Conservation (phyloP, 176 grass and related monocot genomes). For the Ensete glaucum region DNA sequence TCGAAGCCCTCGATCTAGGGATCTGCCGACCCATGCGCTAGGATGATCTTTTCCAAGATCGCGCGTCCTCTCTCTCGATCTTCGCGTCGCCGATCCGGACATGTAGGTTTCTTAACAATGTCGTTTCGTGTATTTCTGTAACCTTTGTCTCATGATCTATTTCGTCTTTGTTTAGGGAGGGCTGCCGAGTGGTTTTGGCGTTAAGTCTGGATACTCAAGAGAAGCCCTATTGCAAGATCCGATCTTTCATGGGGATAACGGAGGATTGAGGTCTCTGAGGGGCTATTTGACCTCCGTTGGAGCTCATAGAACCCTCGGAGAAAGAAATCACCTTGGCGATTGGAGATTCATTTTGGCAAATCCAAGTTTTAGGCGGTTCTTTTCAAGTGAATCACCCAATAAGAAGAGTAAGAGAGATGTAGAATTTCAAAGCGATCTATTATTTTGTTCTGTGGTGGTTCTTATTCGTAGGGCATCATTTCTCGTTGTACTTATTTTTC, state of each 20-base stretch:
- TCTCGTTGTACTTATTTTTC: neutral
- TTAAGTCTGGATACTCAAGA: constrained; percentile 24
- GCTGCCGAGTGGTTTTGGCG: constrained; percentile 27
- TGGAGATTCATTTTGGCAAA: constrained; percentile 60
- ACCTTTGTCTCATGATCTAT: neutral
- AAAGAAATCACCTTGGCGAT: constrained; percentile 17
- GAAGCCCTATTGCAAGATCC: constrained; percentile 24
- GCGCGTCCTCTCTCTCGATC: constrained; percentile 54
- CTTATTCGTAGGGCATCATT: neutral
- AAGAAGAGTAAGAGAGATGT: constrained; percentile 51
- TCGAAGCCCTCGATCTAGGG: too few species aligned
- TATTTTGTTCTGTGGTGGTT: neutral
- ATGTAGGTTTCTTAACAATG: constrained; percentile 21
- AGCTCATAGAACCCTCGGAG: constrained; percentile 16
- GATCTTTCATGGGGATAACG: constrained; percentile 17
- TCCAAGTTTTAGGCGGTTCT: constrained; percentile 42
- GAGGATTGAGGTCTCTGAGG: constrained; percentile 33
- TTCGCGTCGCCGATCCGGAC: constrained; percentile 40
- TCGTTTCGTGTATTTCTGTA: neutral
- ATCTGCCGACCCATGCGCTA: neutral
- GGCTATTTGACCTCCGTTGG: constrained; percentile 47
- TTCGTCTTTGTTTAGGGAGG: constrained; percentile 32
- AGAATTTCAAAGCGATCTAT: neutral
- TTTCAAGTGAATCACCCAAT: constrained; percentile 34
- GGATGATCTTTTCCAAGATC: constrained; percentile 58